Base-by-base conservation (phyloP, 2,329 filamentous ascomycete genomes). In the Teratosphaeria epicoccoides region DNA sequence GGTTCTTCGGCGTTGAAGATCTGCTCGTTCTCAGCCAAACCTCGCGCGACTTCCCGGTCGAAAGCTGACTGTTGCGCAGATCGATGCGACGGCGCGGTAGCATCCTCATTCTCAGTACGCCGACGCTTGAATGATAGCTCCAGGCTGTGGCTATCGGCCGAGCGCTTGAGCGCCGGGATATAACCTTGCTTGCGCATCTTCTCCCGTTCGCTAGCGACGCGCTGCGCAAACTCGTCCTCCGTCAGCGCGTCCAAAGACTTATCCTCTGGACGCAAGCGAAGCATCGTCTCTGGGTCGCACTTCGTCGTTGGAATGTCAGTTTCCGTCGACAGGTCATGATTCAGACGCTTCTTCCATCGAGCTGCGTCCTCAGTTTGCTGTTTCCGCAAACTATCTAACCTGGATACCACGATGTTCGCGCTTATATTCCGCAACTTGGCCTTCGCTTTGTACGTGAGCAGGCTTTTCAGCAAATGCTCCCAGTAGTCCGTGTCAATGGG, bases 401-500 rank as follows among this genome's bases (percentile, higher is more conserved):
- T 81, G 59, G 80, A 83, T 52, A 82, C 80, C 56, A 85, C 78
- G 55, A 96, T 86, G 11, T 81, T 81, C 58, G 87, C 82, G 58
- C 84, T 90, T 14, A 96, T 83, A 55, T 81, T 83, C 59, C 82
- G 83, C 49, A 98, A 72, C 67, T 85, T 88, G 2, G 89, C 88
- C 67, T 87, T 89, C 28, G 93, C 88, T 72, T 97, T 97, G 83
- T 88, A 96, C 1, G 95, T 82, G 6, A 86, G 76, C 56, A 98
- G 73, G 65, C 84, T 94, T 59, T 84, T 83, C 55, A 98, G 75
- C 14, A 98, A 76, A 66, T 95, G 88, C 66, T 95, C 88, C 93
- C 93, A 98, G 68, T 97, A 98, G 70, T 98, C 93, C 2, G 87
- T 88, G 68, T 98, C 93, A 59, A 98, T 91, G 9, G 87, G 84